Evolutionary conservation across 805 yeast genomes (phyloP).

Genomic region (Cyberlindnera petersonii): DNA sequence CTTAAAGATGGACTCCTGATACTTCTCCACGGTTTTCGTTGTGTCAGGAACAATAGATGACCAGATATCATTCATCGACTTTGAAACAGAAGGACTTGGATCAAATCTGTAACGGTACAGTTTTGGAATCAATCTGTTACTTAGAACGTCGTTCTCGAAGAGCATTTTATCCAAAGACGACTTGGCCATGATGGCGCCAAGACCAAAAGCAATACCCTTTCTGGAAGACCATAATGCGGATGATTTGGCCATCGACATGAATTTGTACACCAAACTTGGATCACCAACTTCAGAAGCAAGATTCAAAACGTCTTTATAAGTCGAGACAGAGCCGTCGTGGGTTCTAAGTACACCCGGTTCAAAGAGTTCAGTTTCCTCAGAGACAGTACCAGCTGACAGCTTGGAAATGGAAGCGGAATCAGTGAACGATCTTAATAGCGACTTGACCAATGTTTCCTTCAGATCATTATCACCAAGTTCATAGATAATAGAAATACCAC

Average conservation of each 20-base stretch:
- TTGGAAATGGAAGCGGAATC: slow-evolving; percentile 47
- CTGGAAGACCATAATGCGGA: slow-evolving; percentile 90
- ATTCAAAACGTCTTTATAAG: slow-evolving; percentile 84
- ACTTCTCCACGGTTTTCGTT: slow-evolving; percentile 45
- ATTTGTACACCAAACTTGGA: slow-evolving; percentile 88
- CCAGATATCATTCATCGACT: slow-evolving; percentile 91
- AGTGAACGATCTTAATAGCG: slow-evolving; percentile 73
- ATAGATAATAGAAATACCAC: slow-evolving; percentile 80
- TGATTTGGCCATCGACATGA: slow-evolving; percentile 86
- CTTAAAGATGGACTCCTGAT: slow-evolving; percentile 54
- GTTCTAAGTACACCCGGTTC: slow-evolving; percentile 79
- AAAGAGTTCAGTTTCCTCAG: slow-evolving; percentile 77
- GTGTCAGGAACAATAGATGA: slow-evolving; percentile 56
- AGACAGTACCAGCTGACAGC: slow-evolving; percentile 61
- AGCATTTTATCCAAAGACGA: slow-evolving; percentile 65
- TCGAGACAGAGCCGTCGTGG: slow-evolving; percentile 80
- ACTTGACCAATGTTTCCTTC: slow-evolving; percentile 69
- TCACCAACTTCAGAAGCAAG: slow-evolving; percentile 95
- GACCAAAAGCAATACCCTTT: slow-evolving; percentile 91
- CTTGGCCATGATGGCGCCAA: slow-evolving; percentile 80
- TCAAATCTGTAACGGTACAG: slow-evolving; percentile 82
- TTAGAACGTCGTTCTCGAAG: slow-evolving; percentile 46
- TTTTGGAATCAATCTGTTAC: slow-evolving; percentile 70
- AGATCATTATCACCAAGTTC: slow-evolving; percentile 68
- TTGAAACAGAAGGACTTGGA: slow-evolving; percentile 69